phyloP scores from a whole-genome alignment of 139 green algal species.

The Nannochloris sp. region DNA sequence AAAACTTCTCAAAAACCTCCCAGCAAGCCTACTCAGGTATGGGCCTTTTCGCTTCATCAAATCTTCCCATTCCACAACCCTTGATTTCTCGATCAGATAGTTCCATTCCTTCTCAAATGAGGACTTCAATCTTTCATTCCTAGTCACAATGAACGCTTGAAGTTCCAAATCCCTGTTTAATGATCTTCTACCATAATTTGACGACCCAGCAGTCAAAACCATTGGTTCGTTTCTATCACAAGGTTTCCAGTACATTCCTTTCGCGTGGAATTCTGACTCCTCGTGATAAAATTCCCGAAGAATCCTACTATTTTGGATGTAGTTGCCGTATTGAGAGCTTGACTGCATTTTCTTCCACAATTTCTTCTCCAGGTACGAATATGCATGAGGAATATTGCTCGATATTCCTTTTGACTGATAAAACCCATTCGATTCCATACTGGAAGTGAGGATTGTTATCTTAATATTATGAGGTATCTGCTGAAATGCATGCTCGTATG shows the following conservation, averaged over 20 bases:
- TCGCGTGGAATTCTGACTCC: neutral
- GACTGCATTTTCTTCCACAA: neutral
- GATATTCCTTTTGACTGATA: neutral
- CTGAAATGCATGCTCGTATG: neutral
- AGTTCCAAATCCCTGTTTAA: neutral
- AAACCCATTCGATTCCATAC: neutral
- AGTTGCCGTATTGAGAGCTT: neutral
- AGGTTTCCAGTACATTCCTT: neutral
- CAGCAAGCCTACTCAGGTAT: neutral
- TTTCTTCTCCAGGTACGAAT: neutral
- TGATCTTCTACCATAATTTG: neutral
- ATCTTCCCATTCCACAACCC: neutral
- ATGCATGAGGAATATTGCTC: neutral
- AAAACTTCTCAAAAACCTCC: neutral
- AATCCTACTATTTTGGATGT: neutral
- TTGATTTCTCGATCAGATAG: neutral
- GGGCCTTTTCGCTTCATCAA: neutral
- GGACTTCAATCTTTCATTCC: neutral
- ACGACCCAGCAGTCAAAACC: neutral
- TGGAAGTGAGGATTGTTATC: neutral
- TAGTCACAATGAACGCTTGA: neutral
- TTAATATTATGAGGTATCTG: neutral
- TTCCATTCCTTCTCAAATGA: neutral
- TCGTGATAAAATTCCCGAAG: neutral
- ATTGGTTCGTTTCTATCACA: neutral